These are phyloP conservation scores for Didymella keratinophila DNA, from an alignment of 2,329 filamentous ascomycete species.

Conservation along the genomic window DNA sequence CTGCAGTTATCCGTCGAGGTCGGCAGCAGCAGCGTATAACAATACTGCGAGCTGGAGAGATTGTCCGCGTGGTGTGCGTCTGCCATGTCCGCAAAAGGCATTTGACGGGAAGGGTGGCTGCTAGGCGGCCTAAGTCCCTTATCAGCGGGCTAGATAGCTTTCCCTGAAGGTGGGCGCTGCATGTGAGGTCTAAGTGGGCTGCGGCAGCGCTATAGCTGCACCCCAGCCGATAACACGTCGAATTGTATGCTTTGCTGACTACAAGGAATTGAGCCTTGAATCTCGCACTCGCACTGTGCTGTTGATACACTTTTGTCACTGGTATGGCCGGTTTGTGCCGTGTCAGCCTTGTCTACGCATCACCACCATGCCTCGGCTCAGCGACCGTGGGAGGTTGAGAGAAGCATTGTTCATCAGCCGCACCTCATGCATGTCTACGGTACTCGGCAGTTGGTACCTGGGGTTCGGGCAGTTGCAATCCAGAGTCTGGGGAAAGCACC, in stretches of 20 bases:
- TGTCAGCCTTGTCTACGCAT: background rate
- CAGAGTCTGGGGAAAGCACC: constrained; percentile 9
- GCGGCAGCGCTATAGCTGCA: background rate
- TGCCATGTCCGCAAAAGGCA: constrained; percentile 33
- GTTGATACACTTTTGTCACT: background rate
- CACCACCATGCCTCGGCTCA: background rate
- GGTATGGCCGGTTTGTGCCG: background rate
- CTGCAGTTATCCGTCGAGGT: background rate
- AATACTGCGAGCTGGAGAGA: background rate
- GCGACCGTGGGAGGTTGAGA: background rate
- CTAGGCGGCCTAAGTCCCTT: constrained; percentile 20
- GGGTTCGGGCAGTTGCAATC: background rate
- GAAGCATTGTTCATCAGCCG: background rate
- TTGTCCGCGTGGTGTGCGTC: constrained; percentile 3
- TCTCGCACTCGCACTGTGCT: background rate
- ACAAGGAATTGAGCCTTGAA: background rate
- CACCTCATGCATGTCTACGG: background rate
- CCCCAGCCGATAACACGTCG: background rate
- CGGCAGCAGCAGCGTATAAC: background rate
- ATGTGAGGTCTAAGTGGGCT: background rate
- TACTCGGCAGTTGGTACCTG: background rate
- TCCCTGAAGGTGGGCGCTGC: background rate
- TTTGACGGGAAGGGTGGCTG: constrained; percentile 6
- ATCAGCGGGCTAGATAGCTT: constrained; percentile 20
- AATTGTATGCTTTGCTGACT: background rate